phyloP scores from a whole-genome alignment of 2,329 filamentous ascomycete species.

The Penicillium brevicompactum region DNA sequence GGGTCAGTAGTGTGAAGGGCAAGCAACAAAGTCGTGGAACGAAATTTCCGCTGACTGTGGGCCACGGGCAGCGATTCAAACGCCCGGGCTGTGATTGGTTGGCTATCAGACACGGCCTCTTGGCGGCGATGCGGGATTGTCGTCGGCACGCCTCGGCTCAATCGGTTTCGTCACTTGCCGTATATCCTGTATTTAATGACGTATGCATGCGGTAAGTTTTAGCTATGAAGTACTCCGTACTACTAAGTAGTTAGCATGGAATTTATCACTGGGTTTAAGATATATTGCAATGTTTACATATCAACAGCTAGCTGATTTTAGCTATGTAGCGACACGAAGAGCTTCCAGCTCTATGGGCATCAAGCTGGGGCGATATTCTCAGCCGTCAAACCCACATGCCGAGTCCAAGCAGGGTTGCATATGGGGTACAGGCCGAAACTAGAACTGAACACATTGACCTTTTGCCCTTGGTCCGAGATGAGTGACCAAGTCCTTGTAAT shows the following conservation, averaged over 20 bases:
- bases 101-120: constrained; percentile 12
- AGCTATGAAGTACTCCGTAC: not conserved
- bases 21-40: constrained; percentile 18
- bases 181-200: constrained; percentile 27
- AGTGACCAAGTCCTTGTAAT: constrained; percentile 17
- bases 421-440: constrained; percentile 16
- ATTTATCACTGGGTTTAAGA: not conserved
- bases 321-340: no score
- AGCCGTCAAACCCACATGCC: constrained; percentile 12
- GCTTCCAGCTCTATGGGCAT: no score
- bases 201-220: constrained; percentile 19
- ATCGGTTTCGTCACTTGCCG: constrained; percentile 30
- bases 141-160: constrained; percentile 41
- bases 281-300: not conserved
- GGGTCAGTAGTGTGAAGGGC: constrained; percentile 22
- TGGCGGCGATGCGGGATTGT: constrained; percentile 25
- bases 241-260: not conserved
- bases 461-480: constrained; percentile 17
- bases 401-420: constrained; percentile 2
- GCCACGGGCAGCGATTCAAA: constrained; percentile 27
- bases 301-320: no score
- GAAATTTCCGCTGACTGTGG: constrained; percentile 33
- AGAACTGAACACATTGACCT: constrained; percentile 7
- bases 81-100: constrained; percentile 31
- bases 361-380: not conserved